Conservation (phyloP, 2,329 filamentous ascomycete genomes). For the Monilinia fructigena region DNA sequence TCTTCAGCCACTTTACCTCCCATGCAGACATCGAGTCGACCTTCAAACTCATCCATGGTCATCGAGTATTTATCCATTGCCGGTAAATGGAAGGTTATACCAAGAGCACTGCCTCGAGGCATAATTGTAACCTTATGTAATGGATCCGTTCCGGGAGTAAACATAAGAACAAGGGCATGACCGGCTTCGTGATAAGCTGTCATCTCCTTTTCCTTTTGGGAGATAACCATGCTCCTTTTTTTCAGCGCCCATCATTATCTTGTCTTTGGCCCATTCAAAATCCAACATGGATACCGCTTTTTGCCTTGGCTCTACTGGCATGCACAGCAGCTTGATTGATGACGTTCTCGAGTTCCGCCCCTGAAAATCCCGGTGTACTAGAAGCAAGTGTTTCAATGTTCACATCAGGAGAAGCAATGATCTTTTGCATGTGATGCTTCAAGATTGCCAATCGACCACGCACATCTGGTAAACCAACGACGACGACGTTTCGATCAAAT, state of each 20-base stretch:
- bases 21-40: constrained; percentile 75
- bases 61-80: constrained; percentile 91
- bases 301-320: constrained; percentile 82
- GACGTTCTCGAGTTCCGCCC: constrained; percentile 93
- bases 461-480: constrained; percentile 86
- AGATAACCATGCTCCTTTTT: constrained; percentile 85
- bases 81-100: constrained; percentile 83
- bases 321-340: constrained; percentile 94
- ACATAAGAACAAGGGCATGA: constrained; percentile 86
- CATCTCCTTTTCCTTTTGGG: constrained; percentile 88
- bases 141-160: constrained; percentile 68
- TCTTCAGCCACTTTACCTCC: constrained; percentile 90
- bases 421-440: constrained; percentile 89
- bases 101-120: constrained; percentile 80
- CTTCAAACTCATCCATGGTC: constrained; percentile 80
- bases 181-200: constrained; percentile 97
- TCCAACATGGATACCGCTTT: constrained; percentile 72
- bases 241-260: constrained; percentile 96
- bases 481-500: constrained; percentile 89
- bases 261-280: constrained; percentile 97
- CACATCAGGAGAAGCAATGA: constrained; percentile 76
- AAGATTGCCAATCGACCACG: constrained; percentile 90
- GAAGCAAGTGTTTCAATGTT: constrained; percentile 81
- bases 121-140: constrained; percentile 98
- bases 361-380: constrained; percentile 87